Conservation (phyloP, 179 eudicot species). For the Silene noctiflora region DNA sequence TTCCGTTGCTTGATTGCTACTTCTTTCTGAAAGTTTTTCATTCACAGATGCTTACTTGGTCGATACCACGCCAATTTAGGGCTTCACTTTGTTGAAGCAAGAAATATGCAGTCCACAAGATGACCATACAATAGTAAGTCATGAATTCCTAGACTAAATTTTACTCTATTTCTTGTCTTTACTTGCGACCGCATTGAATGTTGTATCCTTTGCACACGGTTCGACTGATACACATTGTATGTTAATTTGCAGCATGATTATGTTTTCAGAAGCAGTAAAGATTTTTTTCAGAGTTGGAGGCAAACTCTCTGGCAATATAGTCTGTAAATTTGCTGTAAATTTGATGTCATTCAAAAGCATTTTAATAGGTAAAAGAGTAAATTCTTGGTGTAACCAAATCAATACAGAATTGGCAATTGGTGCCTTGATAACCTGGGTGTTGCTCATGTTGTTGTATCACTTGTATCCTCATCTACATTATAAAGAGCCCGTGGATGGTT, state of each 20-base stretch:
- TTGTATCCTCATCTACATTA: no score
- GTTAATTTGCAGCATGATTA: slow-evolving; percentile 8
- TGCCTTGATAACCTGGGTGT: no score
- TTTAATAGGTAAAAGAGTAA: not conserved
- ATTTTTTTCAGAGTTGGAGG: slow-evolving; percentile 10
- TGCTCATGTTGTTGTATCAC: no score
- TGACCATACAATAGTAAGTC: slow-evolving; percentile 15
- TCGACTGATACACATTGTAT: not conserved
- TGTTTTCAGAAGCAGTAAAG: slow-evolving; percentile 8
- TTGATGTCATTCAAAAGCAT: slow-evolving; percentile 6
- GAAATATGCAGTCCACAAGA: slow-evolving; percentile 7
- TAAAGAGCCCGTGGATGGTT: no score
- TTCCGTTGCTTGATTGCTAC: not conserved
- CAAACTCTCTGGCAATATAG: not conserved
- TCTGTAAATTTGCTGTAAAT: slow-evolving; percentile 17
- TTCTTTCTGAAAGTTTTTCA: not conserved
- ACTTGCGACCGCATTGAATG: not conserved
- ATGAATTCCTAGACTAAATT: not conserved
- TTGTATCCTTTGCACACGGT: not conserved
- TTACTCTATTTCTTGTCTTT: not conserved
- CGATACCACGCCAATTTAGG: not conserved
- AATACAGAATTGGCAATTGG: not conserved
- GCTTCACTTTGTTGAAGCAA: slow-evolving; percentile 11
- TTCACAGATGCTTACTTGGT: not conserved
- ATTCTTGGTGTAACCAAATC: no score